Percentiles rank a stretch among this genome's conserved stretches.
Evolutionary conservation across 2,329 filamentous ascomycete species (phyloP).

Genomic region (Ophidiomyces ophidiicola): DNA sequence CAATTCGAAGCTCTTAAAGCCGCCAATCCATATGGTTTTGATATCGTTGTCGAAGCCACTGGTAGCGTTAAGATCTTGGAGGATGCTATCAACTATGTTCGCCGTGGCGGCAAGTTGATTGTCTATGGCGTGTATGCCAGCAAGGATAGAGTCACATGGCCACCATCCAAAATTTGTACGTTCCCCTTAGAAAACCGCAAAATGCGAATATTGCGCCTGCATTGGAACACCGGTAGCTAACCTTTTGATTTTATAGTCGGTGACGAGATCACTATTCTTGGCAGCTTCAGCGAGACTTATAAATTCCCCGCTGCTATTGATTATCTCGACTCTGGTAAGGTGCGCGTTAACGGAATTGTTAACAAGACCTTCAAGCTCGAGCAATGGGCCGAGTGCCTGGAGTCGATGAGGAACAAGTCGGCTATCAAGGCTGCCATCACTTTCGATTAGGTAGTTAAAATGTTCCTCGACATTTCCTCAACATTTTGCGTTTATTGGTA

Average conservation of each 20-base stretch:
- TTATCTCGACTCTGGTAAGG: slow-evolving; percentile 37
- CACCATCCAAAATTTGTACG: slow-evolving; percentile 59
- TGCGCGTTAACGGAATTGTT: slow-evolving; percentile 51
- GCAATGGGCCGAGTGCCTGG: slow-evolving; percentile 57
- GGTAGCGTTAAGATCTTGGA: slow-evolving; percentile 58
- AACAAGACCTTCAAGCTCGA: slow-evolving; percentile 64
- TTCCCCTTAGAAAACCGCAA: slow-evolving; percentile 7
- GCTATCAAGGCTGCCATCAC: slow-evolving; percentile 64
- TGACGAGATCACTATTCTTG: slow-evolving; percentile 59
- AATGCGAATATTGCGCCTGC: slow-evolving; percentile 2
- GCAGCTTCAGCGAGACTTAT: slow-evolving; percentile 61
- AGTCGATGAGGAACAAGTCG: slow-evolving; percentile 58
- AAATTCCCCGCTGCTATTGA: slow-evolving; percentile 53
- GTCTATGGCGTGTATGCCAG: slow-evolving; percentile 60
- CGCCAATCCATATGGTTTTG: slow-evolving; percentile 59
- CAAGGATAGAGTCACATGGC: slow-evolving; percentile 52
- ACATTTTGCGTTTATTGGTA: neutral
- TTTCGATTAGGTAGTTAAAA: slow-evolving; percentile 42
- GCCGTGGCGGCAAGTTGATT: slow-evolving; percentile 57
- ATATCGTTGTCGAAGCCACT: slow-evolving; percentile 60
- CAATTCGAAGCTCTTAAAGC: slow-evolving; percentile 52
- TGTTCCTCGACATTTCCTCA: neutral
- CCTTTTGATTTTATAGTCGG: slow-evolving; percentile 27
- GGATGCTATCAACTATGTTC: slow-evolving; percentile 58
- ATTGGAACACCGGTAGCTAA: slow-evolving; percentile 12